Percentiles rank a stretch among this genome's conserved stretches.
phyloP scores from a whole-genome alignment of 768 basidiomycete species.

The Sporobolomyces roseus region DNA sequence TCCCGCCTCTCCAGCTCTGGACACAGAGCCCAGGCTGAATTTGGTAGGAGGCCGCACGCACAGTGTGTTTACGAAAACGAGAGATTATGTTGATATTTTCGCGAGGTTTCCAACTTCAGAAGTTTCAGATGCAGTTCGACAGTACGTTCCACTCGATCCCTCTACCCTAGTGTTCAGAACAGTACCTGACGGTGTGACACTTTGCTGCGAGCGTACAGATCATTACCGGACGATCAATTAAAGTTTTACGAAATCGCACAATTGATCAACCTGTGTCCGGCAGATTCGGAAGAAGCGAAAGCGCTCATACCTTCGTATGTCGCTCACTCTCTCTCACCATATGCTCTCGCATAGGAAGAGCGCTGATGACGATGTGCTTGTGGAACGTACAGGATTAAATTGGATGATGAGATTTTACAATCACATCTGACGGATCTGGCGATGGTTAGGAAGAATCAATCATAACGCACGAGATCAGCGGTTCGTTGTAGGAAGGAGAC shows the following conservation, averaged over 20 bases:
- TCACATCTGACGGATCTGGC: constrained; percentile 79
- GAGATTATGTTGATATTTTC: constrained; percentile 87
- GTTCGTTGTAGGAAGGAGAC: too few species aligned
- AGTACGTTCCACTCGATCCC: constrained; percentile 56
- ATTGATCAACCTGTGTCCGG: constrained; percentile 84
- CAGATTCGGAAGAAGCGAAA: constrained; percentile 82
- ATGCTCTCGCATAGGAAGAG: neutral
- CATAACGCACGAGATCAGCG: too few species aligned
- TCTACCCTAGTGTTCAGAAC: neutral
- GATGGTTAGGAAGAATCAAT: constrained; percentile 82
- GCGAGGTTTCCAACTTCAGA: constrained; percentile 80
- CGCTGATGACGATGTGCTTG: neutral
- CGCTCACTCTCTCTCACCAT: neutral
- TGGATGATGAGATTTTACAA: constrained; percentile 82
- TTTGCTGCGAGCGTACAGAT: neutral
- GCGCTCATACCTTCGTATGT: constrained; percentile 79
- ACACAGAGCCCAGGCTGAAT: neutral
- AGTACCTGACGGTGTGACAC: neutral
- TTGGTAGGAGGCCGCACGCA: neutral
- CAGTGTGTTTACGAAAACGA: constrained; percentile 88
- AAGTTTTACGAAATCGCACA: constrained; percentile 91
- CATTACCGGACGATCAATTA: constrained; percentile 53
- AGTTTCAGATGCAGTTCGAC: constrained; percentile 78
- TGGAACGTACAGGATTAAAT: constrained; percentile 60
- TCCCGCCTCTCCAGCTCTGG: neutral